Evolutionary conservation across 2,329 filamentous ascomycete genomes (phyloP), one percentile per base, ranked within the genome.

Genomic region (Calonectria pseudoturangicola): DNA sequence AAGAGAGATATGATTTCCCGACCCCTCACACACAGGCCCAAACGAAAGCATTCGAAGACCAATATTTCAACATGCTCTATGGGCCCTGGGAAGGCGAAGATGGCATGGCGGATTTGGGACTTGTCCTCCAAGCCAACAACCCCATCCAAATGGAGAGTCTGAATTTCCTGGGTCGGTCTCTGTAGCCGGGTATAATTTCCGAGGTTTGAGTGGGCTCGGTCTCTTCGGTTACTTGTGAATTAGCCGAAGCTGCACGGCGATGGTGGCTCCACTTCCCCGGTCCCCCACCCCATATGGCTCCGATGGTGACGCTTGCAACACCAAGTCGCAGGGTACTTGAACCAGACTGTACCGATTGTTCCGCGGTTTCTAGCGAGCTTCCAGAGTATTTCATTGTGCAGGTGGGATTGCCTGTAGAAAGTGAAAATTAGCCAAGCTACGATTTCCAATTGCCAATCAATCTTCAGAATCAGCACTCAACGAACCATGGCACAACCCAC

Each of bases 31-130:
- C 70, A 36, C 74, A 74, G 36, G 66, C 73, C 12, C 77, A 77
- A 50, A 77, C 79, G 6, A 81, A 81, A 13, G 69, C 79, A 1
- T 81, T 82, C 28, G 82, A 83, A 27, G 82, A 84, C 41, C 83
- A 83, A 45, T 84, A 85, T 64, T 82, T 84, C 33, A 81, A 79
- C 36, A 74, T 85, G 60, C 76, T 83, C 28, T 83, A 81, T 21
- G 80, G 81, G 2, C 79, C 82, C 16, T 84, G 83, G 80, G 83
- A 84, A 51, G 83, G 83, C 1, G 82, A 84, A 45, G 81, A 84
- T 64, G 79, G 80, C 0, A 68, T 84, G 16, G 82, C 79, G 21
- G 83, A 84, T 71, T 73, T 84, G 54, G 78, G 82, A 2, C 39
- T 83, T 21, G 83, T 85, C 16, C 33, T 85, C 13, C 81, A 82